A percentile compares a stretch with the other conserved stretches of the same genome.
phyloP scores from a whole-genome alignment of 1,284 basidiomycete genomes.

The Heterobasidion parviporum region DNA sequence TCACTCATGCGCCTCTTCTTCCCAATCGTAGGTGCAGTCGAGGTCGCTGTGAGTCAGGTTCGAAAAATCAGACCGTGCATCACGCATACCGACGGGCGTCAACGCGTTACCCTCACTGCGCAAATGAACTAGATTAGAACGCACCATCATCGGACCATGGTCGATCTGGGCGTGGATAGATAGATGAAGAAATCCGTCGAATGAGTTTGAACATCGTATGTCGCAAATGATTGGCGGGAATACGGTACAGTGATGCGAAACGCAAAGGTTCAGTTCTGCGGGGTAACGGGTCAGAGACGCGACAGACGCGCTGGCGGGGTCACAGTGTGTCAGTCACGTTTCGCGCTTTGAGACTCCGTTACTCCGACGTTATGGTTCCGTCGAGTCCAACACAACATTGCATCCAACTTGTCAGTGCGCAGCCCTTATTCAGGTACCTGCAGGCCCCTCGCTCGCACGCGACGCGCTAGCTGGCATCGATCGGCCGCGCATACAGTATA shows the following conservation, averaged over 20 bases:
- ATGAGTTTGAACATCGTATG: conserved; percentile 59
- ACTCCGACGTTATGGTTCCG: not conserved
- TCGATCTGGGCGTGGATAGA: conserved; percentile 61
- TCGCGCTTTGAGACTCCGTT: not conserved
- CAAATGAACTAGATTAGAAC: conserved; percentile 17
- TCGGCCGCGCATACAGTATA: no score
- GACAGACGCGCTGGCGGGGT: not conserved
- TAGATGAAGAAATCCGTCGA: conserved; percentile 61
- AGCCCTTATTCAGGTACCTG: no score
- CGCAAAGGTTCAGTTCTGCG: not conserved
- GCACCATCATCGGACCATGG: conserved; percentile 70
- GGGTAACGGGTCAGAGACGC: not conserved
- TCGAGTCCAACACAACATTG: not conserved
- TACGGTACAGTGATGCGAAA: not conserved
- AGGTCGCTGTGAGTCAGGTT: conserved; percentile 44
- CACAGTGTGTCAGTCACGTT: not conserved
- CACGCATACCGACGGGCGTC: conserved; percentile 3
- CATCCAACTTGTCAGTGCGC: no score
- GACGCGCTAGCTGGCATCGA: no score
- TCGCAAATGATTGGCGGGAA: not conserved
- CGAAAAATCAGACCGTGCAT: conserved; percentile 8
- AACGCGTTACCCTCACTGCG: conserved; percentile 11
- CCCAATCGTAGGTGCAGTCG: conserved; percentile 60
- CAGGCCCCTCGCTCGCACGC: no score
- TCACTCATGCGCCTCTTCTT: conserved; percentile 61